Evolutionary conservation across 805 yeast species (phyloP), one percentile per base, ranked within the genome.

Genomic region (Wickerhamomyces bovis): DNA sequence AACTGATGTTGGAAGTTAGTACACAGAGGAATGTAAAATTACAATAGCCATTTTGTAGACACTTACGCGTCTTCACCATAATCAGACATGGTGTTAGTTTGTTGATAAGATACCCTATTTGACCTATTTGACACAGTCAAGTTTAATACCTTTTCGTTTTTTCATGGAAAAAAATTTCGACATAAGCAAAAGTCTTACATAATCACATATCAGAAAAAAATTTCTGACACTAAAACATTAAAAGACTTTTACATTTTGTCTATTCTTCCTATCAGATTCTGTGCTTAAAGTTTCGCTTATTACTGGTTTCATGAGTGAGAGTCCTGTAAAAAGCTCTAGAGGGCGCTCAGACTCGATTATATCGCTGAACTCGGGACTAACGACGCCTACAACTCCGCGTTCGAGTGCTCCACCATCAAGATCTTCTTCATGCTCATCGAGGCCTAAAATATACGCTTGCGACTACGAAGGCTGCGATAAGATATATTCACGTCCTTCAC

Each of bases 401-500:
- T 33, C 36, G 11, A 33, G 20, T 1, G 49, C 28, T 0, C 46
- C 44, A 12, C 44, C 50, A 2, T 31, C 51, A 11, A 23, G 50
- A 6, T 49, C 58, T 3, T 60, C 62, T 3, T 50, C 61, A 20
- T 28, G 64, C 41, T 62, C 72, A 1, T 61, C 73, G 6, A 69
- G 89, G 44, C 75, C 77, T 0, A 89, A 87, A 57, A 70, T 64
- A 21, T 83, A 84, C 59, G 57, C 63, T 12, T 92, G 98, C 63
- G 76, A 73, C 18, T 75, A 70, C 49, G 75, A 71, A 6, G 83
- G 77, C 3, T 94, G 98, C 58, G 76, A 67, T 26, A 92, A 89
- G 62, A 76, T 85, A 1, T 92, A 89, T 57, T 69, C 85, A 6
- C 73, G 92, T 42, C 97, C 97, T 0, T 82, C 95, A 1, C 70